phyloP scores from a whole-genome alignment of 345 rosid genomes.

The Balakata baccata region DNA sequence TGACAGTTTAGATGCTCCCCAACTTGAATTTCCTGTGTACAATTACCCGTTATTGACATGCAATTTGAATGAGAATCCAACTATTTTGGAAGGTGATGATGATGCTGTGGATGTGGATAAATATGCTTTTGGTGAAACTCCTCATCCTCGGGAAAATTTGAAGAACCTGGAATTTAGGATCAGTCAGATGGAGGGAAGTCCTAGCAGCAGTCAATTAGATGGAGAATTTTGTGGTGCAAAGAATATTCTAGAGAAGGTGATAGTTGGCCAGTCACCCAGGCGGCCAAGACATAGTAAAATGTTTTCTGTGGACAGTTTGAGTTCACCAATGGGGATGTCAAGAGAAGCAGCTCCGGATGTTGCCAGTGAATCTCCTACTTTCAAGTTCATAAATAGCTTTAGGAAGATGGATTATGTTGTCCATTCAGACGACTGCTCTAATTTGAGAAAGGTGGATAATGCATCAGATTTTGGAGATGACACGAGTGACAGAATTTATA shows the following conservation, averaged over 20 bases:
- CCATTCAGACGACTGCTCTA: constrained; percentile 38
- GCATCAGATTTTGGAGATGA: constrained; percentile 63
- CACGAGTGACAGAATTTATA: constrained; percentile 76
- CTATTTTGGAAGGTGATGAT: constrained; percentile 48
- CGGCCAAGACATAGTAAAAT: constrained; percentile 47
- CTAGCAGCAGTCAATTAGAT: constrained; percentile 46
- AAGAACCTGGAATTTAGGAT: constrained; percentile 74
- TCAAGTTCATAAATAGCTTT: constrained; percentile 33
- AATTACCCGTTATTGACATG: constrained; percentile 87
- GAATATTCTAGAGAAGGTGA: constrained; percentile 59
- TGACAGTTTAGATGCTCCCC: constrained; percentile 40
- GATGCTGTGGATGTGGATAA: constrained; percentile 70
- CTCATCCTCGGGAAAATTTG: constrained; percentile 43
- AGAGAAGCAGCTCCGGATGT: constrained; percentile 48
- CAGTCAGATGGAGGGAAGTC: constrained; percentile 65
- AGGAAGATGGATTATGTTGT: constrained; percentile 49
- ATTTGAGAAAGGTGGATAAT: constrained; percentile 42
- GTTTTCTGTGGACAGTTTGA: constrained; percentile 56
- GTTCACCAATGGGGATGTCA: constrained; percentile 42
- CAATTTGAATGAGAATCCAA: constrained; percentile 53
- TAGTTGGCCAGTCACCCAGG: constrained; percentile 75
- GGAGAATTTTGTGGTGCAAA: constrained; percentile 45
- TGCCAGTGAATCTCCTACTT: constrained; percentile 51
- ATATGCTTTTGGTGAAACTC: constrained; percentile 66
- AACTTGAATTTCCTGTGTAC: constrained; percentile 44